Evolutionary conservation across 192 early-diverging fungal species (phyloP), one percentile per base, ranked within the genome.

Genomic region (Mortierella hygrophila): DNA sequence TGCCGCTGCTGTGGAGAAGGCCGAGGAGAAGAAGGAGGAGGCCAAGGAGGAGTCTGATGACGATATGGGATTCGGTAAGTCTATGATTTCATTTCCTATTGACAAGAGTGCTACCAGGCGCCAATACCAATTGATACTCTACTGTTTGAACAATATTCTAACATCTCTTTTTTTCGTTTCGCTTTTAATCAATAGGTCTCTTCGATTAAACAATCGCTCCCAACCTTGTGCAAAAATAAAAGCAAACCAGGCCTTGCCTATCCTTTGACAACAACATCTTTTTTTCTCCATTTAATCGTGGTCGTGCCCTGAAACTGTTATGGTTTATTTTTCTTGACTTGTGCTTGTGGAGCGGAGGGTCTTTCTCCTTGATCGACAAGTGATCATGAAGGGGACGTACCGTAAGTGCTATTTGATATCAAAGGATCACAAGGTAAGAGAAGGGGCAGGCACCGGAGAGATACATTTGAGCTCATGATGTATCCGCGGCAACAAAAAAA

Each of bases 51-150:
- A 95, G 90, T 95, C 94, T 75, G 95, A 96, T 80, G 94, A 95
- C 71, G 95, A 96, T 89, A 95, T 96, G 94, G 94, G 93, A 83
- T 94, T 95, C 91, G 95, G 95, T 94, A 94, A 90, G 89, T 74
- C 1, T 47, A 21, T 70, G 83, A 88, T 29, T 73, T 35, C 7
- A 42, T 55, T 7, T 23, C 46, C n/a, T 11, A 11, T 26, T 70
- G 8, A 15, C n/a, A 0, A 7, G 63, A 26, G 10, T 63, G n/a
- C 20, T 23, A 29, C 0, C 35, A 7, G n/a, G 16, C 10, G 44
- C 13, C 13, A 11, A 46, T 46, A 13, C 10, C 2, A 0, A 46
- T 46, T 46, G 44, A 46, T 46, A 2, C 10, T 46, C 2, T 15
- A 46, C 44, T 7, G 0, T 13, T 15, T 15, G 11, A 52, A 5